These are phyloP conservation scores for Aspergillus alliaceus DNA, from an alignment of 2,329 filamentous ascomycete species.

Conservation along the genomic window DNA sequence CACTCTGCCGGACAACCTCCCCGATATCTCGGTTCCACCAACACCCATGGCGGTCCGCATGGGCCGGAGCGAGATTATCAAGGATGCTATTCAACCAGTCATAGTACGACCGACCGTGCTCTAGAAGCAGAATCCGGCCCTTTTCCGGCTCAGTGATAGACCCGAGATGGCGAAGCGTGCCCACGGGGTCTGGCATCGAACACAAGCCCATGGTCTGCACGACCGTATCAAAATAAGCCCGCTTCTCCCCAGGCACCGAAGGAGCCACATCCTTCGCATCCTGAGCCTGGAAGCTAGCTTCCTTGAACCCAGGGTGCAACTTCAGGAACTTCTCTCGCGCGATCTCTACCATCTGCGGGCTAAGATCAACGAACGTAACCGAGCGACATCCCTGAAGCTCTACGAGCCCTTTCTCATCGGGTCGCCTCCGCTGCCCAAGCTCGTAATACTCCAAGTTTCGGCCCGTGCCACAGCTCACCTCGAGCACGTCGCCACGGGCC, in stretches of 20 bases:
- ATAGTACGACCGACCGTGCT: conserved; percentile 51
- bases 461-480: conserved; percentile 53
- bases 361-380: conserved; percentile 50
- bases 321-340: conserved; percentile 44
- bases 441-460: conserved; percentile 49
- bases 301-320: conserved; percentile 32
- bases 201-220: conserved; percentile 54
- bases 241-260: conserved; percentile 1
- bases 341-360: conserved; percentile 49
- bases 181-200: conserved; percentile 46
- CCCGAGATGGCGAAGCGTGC: conserved; percentile 42
- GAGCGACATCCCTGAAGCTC: conserved; percentile 38
- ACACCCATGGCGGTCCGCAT: conserved; percentile 53
- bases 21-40: conserved; percentile 56
- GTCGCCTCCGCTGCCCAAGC: conserved; percentile 35
- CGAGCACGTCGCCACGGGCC: conserved; percentile 49
- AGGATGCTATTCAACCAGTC: conserved; percentile 49
- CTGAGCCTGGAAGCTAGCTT: conserved; percentile 35
- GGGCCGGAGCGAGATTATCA: conserved; percentile 48
- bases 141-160: conserved; percentile 38
- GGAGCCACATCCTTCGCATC: conserved; percentile 35
- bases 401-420: conserved; percentile 31
- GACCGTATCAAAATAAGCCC: conserved; percentile 45
- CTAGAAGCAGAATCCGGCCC: conserved; percentile 48
- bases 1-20: conserved; percentile 47